A percentile compares a stretch with the other conserved stretches of the same genome.
phyloP scores from a whole-genome alignment of 2,329 filamentous ascomycete species.

The Chaetomiaceae sp. region DNA sequence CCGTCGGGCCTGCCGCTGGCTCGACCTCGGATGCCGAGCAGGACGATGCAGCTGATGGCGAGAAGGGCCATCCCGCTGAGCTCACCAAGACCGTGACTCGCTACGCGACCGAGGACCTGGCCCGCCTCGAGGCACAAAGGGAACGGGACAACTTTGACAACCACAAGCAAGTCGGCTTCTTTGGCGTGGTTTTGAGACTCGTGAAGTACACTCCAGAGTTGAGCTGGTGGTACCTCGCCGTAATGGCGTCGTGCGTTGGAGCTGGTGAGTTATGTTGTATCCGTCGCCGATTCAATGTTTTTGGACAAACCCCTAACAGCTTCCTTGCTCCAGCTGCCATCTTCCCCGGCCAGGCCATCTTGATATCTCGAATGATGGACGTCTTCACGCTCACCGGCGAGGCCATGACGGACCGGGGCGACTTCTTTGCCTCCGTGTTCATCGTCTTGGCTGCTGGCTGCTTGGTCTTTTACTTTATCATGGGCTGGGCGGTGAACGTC shows the following conservation, averaged over 20 bases:
- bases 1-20: conserved; percentile 5
- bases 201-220: conserved; percentile 17
- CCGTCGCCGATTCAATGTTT: too few relatives aligned
- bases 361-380: conserved; percentile 39
- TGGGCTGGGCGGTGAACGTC: conserved; percentile 36
- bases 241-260: conserved; percentile 28
- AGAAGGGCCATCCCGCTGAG: conserved; percentile 8
- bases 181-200: conserved; percentile 16
- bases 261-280: conserved; percentile 28
- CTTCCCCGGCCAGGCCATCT: conserved; percentile 42
- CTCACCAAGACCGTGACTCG: conserved; percentile 23
- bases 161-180: conserved; percentile 18
- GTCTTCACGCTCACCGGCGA: conserved; percentile 35
- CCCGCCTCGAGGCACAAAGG: conserved; percentile 15
- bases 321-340: conserved; percentile 2
- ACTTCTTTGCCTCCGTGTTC: conserved; percentile 55
- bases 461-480: conserved; percentile 41
- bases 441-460: conserved; percentile 40
- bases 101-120: conserved; percentile 20
- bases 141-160: conserved; percentile 23
- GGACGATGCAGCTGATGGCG: not conserved
- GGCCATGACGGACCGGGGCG: conserved; percentile 36
- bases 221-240: conserved; percentile 16
- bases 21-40: conserved; percentile 9
- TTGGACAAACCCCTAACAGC: not conserved